phyloP scores from a whole-genome alignment of 768 basidiomycete species.

The Pulveroboletus sp. region DNA sequence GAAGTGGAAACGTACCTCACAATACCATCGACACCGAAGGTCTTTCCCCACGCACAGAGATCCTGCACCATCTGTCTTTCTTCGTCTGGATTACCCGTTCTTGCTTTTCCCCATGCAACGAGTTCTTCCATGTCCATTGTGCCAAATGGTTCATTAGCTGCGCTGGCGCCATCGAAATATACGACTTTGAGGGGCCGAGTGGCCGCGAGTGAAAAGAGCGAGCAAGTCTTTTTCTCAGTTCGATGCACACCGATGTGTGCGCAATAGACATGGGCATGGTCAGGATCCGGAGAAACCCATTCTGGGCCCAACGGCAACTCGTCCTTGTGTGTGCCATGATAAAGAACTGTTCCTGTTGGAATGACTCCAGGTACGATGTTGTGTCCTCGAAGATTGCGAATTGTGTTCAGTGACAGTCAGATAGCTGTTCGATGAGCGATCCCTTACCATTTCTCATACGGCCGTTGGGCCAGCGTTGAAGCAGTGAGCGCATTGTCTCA shows the following conservation, averaged over 20 bases:
- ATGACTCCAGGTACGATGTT: background rate
- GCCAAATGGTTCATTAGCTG: conserved; percentile 40
- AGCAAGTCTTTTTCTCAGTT: no score
- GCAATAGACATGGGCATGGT: background rate
- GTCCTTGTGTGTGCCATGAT: background rate
- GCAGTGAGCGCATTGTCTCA: background rate
- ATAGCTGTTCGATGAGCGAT: background rate
- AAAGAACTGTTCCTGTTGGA: background rate
- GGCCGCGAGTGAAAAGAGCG: no score
- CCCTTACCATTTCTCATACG: background rate
- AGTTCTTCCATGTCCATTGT: conserved; percentile 48
- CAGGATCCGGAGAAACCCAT: background rate
- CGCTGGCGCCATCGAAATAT: conserved; percentile 54
- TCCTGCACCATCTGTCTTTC: conserved; percentile 37
- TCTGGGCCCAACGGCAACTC: background rate
- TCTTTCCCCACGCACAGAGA: conserved; percentile 44
- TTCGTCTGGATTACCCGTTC: conserved; percentile 11
- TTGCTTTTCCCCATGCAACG: conserved; percentile 38
- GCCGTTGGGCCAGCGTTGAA: background rate
- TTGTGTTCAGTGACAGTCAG: background rate
- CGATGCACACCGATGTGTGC: no score
- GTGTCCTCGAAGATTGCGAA: background rate
- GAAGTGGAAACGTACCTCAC: conserved; percentile 32
- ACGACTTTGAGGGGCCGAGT: conserved; percentile 40
- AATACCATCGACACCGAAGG: conserved; percentile 43